Percentiles rank a stretch among this genome's conserved stretches.
Conservation (phyloP, 2,329 filamentous ascomycete genomes). For the Ambrosiella beaveri region DNA sequence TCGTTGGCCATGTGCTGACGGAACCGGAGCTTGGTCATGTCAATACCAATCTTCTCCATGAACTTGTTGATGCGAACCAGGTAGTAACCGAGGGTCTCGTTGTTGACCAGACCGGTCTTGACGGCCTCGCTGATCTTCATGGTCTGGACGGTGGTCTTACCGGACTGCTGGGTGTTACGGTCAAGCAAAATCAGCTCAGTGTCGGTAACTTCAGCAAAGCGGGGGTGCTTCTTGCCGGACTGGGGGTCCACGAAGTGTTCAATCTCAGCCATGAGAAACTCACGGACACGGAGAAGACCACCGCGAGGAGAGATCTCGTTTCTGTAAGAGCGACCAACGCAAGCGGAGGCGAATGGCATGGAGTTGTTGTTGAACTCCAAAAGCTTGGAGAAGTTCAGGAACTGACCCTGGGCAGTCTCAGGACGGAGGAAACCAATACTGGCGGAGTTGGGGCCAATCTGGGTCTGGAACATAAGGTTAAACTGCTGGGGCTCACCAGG, state of each 20-base stretch:
- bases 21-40: conserved; percentile 79
- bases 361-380: conserved; percentile 88
- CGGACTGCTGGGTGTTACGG: conserved; percentile 68
- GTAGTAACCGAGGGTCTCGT: conserved; percentile 97
- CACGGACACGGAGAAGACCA: conserved; percentile 81
- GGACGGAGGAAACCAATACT: conserved; percentile 72
- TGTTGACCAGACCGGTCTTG: conserved; percentile 67
- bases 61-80: conserved; percentile 85
- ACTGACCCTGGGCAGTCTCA: conserved; percentile 95
- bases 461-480: conserved; percentile 97
- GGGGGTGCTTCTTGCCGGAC: conserved; percentile 81
- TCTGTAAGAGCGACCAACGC: conserved; percentile 92
- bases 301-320: conserved; percentile 93
- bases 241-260: conserved; percentile 96
- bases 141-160: conserved; percentile 58
- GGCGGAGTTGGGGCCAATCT: conserved; percentile 84
- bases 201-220: conserved; percentile 73
- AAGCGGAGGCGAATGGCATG: conserved; percentile 95
- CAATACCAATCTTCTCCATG: conserved; percentile 73
- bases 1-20: conserved; percentile 80
- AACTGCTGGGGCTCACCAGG: conserved; percentile 73
- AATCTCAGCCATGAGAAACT: conserved; percentile 98
- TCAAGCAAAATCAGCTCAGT: conserved; percentile 72
- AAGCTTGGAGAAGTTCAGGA: conserved; percentile 90
- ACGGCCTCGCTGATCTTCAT: conserved; percentile 79